These are phyloP conservation scores for Erysimum cheiri DNA, from an alignment of 441 rosid genomes.

Conservation along the genomic window DNA sequence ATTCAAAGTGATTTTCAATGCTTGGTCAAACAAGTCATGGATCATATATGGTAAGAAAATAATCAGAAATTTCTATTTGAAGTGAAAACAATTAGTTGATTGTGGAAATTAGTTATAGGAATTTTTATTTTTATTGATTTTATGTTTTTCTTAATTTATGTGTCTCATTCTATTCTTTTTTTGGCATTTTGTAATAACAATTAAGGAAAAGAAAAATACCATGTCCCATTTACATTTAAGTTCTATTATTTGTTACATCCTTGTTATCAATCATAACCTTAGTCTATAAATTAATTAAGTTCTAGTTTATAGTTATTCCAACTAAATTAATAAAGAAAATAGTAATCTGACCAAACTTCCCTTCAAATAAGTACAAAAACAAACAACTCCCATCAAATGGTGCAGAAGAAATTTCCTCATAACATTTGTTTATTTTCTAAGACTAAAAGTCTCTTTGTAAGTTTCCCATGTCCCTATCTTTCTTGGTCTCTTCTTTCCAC, in stretches of 20 bases:
- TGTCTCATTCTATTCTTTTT: too few species aligned
- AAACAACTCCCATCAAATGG: conserved; percentile 8
- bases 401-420: conserved; percentile 36
- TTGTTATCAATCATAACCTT: too few species aligned
- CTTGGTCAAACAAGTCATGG: conserved; percentile 25
- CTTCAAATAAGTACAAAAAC: conserved; percentile 28
- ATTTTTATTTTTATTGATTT: background rate
- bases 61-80: background rate
- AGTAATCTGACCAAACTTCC: background rate
- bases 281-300: too few species aligned
- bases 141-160: background rate
- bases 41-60: background rate
- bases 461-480: conserved; percentile 29
- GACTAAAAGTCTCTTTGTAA: conserved; percentile 29
- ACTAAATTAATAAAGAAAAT: background rate
- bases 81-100: background rate
- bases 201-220: too few species aligned
- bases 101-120: background rate
- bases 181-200: too few species aligned
- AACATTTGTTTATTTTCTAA: background rate
- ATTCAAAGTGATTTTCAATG: background rate
- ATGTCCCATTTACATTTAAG: too few species aligned
- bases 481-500: conserved; percentile 14
- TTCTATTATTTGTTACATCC: too few species aligned
- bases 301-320: too few species aligned